Evolutionary conservation across 2,329 filamentous ascomycete genomes (phyloP), one percentile per base, ranked within the genome.

Genomic region (Epichloe uncinata): DNA sequence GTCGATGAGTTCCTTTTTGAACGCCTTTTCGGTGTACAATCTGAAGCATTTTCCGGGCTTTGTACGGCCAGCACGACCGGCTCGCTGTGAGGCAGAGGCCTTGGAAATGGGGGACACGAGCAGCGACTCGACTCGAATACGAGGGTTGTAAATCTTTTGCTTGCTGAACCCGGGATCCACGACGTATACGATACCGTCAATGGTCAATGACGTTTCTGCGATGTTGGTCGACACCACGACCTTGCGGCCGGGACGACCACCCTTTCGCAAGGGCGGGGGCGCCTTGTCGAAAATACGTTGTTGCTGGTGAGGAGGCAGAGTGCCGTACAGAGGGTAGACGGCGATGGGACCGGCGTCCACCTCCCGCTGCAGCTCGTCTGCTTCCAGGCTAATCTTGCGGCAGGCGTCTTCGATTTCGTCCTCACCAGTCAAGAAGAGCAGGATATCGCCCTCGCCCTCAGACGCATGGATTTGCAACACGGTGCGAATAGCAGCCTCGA

Each of bases 141-240:
- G 83, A 20, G 93, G 91, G 67, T 98, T 97, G 74, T 97, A 98
- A 55, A 97, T 93, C 70, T 97, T 98, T 63, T 98, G 93, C 73
- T 98, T 98, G 72, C 89, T 95, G 73, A 98, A 98, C 36, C 93
- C 93, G 2, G 93, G 91, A 62, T 98, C 93, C n/a, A 98, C 91
- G 35, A 98, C 93, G 62, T 96, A 98, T 36, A 98, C 93, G 55
- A 98, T 98, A 64, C 93, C 93, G 63, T 98, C 93, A 53, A 98
- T 98, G 44, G 93, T 98, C 68, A 98, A 79, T 61, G 85, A 91
- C 0, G 93, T 98, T 72, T 98, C 93, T 42, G 93, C 93, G 67
- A 98, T 98, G 68, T 98, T 98, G 57, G 93, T 98, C 9, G 90
- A 87, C 33, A 98, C 78, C 58, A 98, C 94, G 63, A 83, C 84